phyloP scores from a whole-genome alignment of 1,284 basidiomycete genomes.

The Leccinum fallax region DNA sequence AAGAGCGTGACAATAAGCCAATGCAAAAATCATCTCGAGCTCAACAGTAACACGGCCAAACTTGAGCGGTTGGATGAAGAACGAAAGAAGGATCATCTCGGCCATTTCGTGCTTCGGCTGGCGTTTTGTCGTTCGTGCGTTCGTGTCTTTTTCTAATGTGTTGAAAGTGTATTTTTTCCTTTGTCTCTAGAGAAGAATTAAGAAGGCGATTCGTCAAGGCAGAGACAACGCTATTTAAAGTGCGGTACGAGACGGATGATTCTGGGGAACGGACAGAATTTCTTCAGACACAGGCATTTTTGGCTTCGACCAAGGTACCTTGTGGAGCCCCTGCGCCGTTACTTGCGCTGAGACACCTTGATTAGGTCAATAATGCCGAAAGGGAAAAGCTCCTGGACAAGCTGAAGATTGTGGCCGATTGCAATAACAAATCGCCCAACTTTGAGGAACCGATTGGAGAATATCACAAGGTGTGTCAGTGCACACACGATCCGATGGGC shows the following conservation, averaged over 20 bases:
- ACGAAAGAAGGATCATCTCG: conserved; percentile 85
- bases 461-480: conserved; percentile 66
- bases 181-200: conserved; percentile 77
- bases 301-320: conserved; percentile 70
- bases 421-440: conserved; percentile 3
- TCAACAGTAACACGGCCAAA: conserved; percentile 63
- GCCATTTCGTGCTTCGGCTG: conserved; percentile 93
- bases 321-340: background rate
- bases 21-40: conserved; percentile 71
- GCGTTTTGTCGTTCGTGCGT: conserved; percentile 95
- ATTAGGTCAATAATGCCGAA: conserved; percentile 64
- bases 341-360: conserved; percentile 7
- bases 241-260: conserved; percentile 81
- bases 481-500: background rate
- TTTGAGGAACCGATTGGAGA: conserved; percentile 22
- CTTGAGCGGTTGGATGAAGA: conserved; percentile 59
- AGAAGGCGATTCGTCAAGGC: conserved; percentile 88
- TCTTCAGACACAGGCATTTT: conserved; percentile 62
- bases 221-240: conserved; percentile 83
- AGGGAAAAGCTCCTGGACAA: conserved; percentile 53
- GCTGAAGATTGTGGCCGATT: conserved; percentile 44
- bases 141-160: background rate
- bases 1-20: conserved; percentile 61
- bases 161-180: background rate
- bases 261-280: conserved; percentile 68